phyloP scores from a whole-genome alignment of 768 basidiomycete genomes.

The Boletellus ananas region DNA sequence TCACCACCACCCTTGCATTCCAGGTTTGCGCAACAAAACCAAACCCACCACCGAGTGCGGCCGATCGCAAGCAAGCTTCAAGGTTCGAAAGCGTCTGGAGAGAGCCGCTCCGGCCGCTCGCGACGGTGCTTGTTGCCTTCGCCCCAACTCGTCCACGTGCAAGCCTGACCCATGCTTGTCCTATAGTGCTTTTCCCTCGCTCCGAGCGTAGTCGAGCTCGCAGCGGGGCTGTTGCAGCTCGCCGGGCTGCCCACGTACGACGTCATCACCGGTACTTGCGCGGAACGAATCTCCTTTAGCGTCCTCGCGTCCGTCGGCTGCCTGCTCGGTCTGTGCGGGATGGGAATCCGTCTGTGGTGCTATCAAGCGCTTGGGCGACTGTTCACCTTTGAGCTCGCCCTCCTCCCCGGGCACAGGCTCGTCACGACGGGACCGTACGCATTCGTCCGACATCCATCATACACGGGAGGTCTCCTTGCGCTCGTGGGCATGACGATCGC shows the following conservation, averaged over 20 bases:
- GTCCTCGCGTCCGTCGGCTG: neutral
- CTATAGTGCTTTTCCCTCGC: constrained; percentile 1
- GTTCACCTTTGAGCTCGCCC: constrained; percentile 40
- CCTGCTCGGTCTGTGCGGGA: constrained; percentile 23
- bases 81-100: neutral
- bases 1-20: neutral
- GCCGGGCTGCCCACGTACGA: neutral
- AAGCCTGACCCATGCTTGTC: neutral
- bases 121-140: neutral
- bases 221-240: neutral
- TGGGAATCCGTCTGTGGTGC: constrained; percentile 31
- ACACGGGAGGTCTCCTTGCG: constrained; percentile 5
- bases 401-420: constrained; percentile 4
- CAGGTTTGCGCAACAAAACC: constrained; percentile 5
- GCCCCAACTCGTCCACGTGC: neutral
- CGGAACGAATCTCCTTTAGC: constrained; percentile 5
- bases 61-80: neutral
- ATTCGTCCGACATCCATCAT: constrained; percentile 12
- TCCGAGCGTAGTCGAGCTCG: constrained; percentile 1
- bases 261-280: constrained; percentile 1
- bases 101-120: neutral
- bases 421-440: constrained; percentile 15
- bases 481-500: constrained; percentile 6
- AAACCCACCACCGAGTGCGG: constrained; percentile 2
- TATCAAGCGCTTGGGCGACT: constrained; percentile 35